Evolutionary conservation across 192 early-diverging fungal genomes (phyloP).

Genomic region (Spinellus fusiger): DNA sequence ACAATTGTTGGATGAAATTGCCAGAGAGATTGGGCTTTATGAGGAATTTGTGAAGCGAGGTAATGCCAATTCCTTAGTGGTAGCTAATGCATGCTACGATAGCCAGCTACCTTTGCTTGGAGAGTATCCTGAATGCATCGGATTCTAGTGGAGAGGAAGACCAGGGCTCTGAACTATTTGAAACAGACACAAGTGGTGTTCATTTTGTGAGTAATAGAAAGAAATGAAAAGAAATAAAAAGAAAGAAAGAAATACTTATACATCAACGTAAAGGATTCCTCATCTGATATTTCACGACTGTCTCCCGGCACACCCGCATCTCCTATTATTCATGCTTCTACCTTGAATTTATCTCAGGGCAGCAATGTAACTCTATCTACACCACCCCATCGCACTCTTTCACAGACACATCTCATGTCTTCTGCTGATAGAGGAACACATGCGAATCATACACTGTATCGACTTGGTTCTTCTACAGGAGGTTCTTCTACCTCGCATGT

Average conservation of each 20-base stretch:
- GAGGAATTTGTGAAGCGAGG: conserved; percentile 59
- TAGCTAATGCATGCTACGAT: background rate
- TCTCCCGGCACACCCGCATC: conserved; percentile 9
- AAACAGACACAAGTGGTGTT: conserved; percentile 38
- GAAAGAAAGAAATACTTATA: too few species aligned
- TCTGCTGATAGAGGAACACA: background rate
- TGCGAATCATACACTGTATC: background rate
- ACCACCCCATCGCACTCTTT: background rate
- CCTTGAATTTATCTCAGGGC: background rate
- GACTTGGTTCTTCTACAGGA: conserved; percentile 13
- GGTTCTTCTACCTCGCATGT: conserved; percentile 8
- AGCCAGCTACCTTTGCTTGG: conserved; percentile 50
- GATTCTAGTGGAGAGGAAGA: conserved; percentile 42
- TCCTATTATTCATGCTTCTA: background rate
- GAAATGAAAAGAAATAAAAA: too few species aligned
- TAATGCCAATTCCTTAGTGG: conserved; percentile 16
- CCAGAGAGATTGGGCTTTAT: conserved; percentile 49
- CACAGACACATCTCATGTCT: conserved; percentile 1
- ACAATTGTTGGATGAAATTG: conserved; percentile 44
- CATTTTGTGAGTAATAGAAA: conserved; percentile 34
- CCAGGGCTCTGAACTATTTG: conserved; percentile 36
- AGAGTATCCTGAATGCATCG: conserved; percentile 54
- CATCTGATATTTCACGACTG: conserved; percentile 25
- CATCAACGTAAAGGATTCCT: conserved; percentile 32
- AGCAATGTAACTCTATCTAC: background rate